These are phyloP conservation scores for Leishmania arabica DNA, from an alignment of 208 protist species.

Conservation along the genomic window DNA sequence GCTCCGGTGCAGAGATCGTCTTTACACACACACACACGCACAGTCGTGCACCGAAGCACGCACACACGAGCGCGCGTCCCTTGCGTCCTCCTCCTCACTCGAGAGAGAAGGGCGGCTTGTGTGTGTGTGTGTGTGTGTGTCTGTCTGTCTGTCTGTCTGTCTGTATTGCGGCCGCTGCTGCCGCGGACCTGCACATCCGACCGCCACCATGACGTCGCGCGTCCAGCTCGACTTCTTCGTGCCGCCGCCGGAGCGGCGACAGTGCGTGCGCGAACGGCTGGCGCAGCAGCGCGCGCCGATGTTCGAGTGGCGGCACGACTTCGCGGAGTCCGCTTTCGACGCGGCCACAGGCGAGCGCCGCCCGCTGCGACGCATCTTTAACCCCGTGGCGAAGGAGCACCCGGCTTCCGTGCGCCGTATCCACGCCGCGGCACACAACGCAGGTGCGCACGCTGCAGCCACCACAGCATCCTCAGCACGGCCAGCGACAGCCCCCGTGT, in stretches of 20 bases:
- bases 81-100: not conserved
- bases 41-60: too few relatives aligned
- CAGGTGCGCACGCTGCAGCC: not conserved
- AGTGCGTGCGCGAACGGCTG: conserved; percentile 22
- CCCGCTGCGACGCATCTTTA: conserved; percentile 10
- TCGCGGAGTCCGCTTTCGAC: conserved; percentile 21
- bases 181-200: not conserved
- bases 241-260: conserved; percentile 23
- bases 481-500: conserved; percentile 6
- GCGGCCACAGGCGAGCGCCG: conserved; percentile 18
- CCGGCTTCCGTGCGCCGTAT: not conserved
- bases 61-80: not conserved
- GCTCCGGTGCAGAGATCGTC: not conserved
- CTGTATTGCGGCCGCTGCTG: not conserved
- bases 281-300: conserved; percentile 44
- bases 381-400: conserved; percentile 23
- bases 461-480: not conserved
- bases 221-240: conserved; percentile 49
- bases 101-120: not conserved
- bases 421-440: not conserved
- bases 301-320: conserved; percentile 51
- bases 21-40: not conserved
- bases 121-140: not conserved
- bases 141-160: too few relatives aligned
- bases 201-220: conserved; percentile 17